phyloP scores from a whole-genome alignment of 768 basidiomycete species.

The Pholiota molesta region DNA sequence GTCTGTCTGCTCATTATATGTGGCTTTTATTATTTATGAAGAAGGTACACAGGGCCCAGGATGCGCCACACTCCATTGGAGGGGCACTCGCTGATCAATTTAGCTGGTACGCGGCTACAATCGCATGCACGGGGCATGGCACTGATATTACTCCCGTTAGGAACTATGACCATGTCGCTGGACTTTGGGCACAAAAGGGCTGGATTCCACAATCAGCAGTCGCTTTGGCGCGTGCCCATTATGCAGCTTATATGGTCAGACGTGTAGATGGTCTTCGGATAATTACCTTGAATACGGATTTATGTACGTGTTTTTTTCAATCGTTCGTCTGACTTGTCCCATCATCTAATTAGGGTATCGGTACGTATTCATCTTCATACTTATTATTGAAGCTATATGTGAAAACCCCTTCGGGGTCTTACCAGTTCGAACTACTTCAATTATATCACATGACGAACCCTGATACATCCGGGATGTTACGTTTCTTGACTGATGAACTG shows the following conservation, averaged over 20 bases:
- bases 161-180: slow-evolving; percentile 78
- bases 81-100: slow-evolving; percentile 60
- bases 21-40: background rate
- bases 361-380: slow-evolving; percentile 21
- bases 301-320: slow-evolving; percentile 50
- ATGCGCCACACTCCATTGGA: slow-evolving; percentile 61
- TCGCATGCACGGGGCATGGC: background rate
- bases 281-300: slow-evolving; percentile 76
- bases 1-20: slow-evolving; percentile 35
- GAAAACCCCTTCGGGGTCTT: background rate
- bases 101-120: slow-evolving; percentile 52
- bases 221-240: slow-evolving; percentile 63
- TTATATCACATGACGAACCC: slow-evolving; percentile 71
- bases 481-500: slow-evolving; percentile 77
- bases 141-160: slow-evolving; percentile 32
- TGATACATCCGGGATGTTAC: slow-evolving; percentile 75
- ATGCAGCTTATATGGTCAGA: slow-evolving; percentile 72
- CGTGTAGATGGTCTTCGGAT: slow-evolving; percentile 68
- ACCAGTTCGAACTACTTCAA: slow-evolving; percentile 70
- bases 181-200: slow-evolving; percentile 68
- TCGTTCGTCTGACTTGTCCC: background rate
- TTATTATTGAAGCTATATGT: background rate
- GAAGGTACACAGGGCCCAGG: slow-evolving; percentile 47
- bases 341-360: slow-evolving; percentile 34
- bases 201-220: slow-evolving; percentile 68